Base-by-base conservation (phyloP, 2,329 filamentous ascomycete genomes). In the Nigrograna mackinnonii region DNA sequence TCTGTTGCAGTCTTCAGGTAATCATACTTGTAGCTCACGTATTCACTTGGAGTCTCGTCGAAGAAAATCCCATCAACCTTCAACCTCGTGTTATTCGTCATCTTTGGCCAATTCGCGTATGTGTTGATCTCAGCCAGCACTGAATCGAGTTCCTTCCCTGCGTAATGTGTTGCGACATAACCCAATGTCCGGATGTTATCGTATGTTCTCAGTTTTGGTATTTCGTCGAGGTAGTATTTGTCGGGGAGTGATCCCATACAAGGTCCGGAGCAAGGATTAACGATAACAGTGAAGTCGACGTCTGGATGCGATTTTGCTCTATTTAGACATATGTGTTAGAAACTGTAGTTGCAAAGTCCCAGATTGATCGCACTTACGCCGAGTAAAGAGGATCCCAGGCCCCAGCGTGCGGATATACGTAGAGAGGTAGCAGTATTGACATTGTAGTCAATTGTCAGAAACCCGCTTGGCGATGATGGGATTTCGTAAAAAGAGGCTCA, bases 111-210 rank as follows among this genome's bases (percentile, higher is more conserved):
- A 11, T 60, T 67, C 5, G 70, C 69, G 45, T 79, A 80, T 4
- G 62, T 67, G 35, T 69, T 64, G 21, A 80, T 71, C 47, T 80
- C 78, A 28, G 58, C 46, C 5, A 61, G 24, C 2, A 66, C 55
- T 7, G 39, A 35, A n/a, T 56, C 49, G 16, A 65, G 45, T 17
- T 48, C 41, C 22, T 63, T 64, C 2, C 40, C 61, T 2, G 67
- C 61, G 49, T 80, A 82, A 11, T 75, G 75, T 6, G 74, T 76
- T 16, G 78, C 67, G 47, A 81, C 77, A 53, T 79, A 79, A 4
- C 73, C 75, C 16, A 80, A 53, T 6, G 79, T 69, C 6, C 71
- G 68, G 21, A 76, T 74, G 57, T 82, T 81, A 37, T 72, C 58
- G 43, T 70, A 68, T 3, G 60, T 47, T 20, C 60, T 60, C 13